A percentile compares a stretch with the other conserved stretches of the same genome.
These are phyloP conservation scores for Wickerhamomyces silvicola DNA, from an alignment of 805 yeast genomes.

Conservation along the genomic window DNA sequence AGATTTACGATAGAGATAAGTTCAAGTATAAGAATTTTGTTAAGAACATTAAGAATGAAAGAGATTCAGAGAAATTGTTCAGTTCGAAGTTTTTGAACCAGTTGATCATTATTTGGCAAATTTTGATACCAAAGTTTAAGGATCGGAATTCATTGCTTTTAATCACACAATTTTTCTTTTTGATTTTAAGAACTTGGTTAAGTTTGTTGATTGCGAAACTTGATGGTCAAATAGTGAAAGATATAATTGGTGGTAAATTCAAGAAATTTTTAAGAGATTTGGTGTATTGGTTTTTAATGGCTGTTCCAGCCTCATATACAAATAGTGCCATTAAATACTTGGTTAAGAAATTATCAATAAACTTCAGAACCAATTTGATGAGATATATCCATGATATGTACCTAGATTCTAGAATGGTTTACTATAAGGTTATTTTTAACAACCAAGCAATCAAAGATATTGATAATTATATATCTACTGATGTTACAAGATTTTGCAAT, in stretches of 20 bases:
- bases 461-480: slow-evolving; percentile 78
- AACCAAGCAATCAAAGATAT: slow-evolving; percentile 51
- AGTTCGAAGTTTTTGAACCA: slow-evolving; percentile 69
- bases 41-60: slow-evolving; percentile 17
- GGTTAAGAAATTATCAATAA: slow-evolving; percentile 68
- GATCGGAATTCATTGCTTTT: slow-evolving; percentile 63
- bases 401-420: slow-evolving; percentile 71
- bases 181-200: slow-evolving; percentile 80
- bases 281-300: slow-evolving; percentile 81
- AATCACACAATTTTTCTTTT: slow-evolving; percentile 63
- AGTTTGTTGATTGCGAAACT: slow-evolving; percentile 79
- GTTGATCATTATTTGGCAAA: slow-evolving; percentile 68
- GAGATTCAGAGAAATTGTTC: slow-evolving; percentile 24
- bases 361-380: slow-evolving; percentile 76
- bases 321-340: slow-evolving; percentile 83
- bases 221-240: slow-evolving; percentile 89
- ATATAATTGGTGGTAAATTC: slow-evolving; percentile 77
- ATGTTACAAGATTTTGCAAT: slow-evolving; percentile 72
- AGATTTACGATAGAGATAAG: slow-evolving; percentile 21
- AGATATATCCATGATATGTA: slow-evolving; percentile 89
- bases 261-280: slow-evolving; percentile 69
- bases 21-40: slow-evolving; percentile 22
- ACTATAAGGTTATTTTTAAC: slow-evolving; percentile 67
- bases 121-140: slow-evolving; percentile 69
- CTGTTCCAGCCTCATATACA: slow-evolving; percentile 89